Conservation (phyloP, 2,329 filamentous ascomycete species). For the Aspergillus sojae region DNA sequence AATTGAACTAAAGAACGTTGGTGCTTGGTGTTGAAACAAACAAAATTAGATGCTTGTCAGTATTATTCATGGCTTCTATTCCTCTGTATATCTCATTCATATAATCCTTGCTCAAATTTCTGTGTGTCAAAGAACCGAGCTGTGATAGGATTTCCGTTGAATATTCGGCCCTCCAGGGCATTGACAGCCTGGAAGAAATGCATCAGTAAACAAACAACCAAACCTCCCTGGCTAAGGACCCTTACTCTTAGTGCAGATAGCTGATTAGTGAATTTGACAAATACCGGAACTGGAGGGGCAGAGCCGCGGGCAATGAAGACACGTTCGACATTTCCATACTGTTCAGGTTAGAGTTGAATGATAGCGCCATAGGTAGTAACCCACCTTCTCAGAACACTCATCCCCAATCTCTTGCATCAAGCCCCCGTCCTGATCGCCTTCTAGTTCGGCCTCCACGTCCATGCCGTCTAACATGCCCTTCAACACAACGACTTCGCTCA, state of each 20-base stretch:
- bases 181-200: constrained; percentile 71
- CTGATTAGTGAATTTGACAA: constrained; percentile 88
- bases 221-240: constrained; percentile 23
- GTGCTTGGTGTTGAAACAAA: background rate
- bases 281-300: constrained; percentile 65
- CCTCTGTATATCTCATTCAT: constrained; percentile 36
- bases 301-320: constrained; percentile 70
- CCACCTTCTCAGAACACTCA: constrained; percentile 79
- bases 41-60: background rate
- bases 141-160: constrained; percentile 83
- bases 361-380: constrained; percentile 9
- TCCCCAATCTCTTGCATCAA: constrained; percentile 95
- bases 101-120: constrained; percentile 73
- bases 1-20: background rate
- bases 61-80: constrained; percentile 2
- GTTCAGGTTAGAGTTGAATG: constrained; percentile 9
- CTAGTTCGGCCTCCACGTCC: constrained; percentile 77
- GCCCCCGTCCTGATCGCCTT: constrained; percentile 58
- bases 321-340: constrained; percentile 83
- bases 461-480: constrained; percentile 85
- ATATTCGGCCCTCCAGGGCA: constrained; percentile 81
- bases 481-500: constrained; percentile 82
- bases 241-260: constrained; percentile 81
- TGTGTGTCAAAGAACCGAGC: constrained; percentile 81
- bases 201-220: constrained; percentile 1